phyloP scores from a whole-genome alignment of 2,329 filamentous ascomycete species.

The Cordyceps javanica region DNA sequence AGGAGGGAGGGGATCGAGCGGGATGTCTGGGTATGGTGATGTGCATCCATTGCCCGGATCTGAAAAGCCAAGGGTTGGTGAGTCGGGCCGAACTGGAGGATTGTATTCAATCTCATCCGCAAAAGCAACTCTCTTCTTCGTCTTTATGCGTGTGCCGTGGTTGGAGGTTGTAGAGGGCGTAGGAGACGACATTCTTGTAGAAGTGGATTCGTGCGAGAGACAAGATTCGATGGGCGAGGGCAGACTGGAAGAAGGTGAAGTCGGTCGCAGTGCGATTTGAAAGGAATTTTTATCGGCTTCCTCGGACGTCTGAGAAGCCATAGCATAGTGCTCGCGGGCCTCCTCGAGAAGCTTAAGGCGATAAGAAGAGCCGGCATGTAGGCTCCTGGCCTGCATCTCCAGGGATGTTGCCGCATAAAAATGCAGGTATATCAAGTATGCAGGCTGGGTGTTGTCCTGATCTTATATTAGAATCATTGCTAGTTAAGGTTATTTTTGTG shows the following conservation, averaged over 20 bases:
- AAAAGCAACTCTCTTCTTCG: slow-evolving; percentile 36
- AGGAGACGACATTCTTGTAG: slow-evolving; percentile 41
- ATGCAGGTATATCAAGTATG: slow-evolving; percentile 52
- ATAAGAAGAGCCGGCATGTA: slow-evolving; percentile 39
- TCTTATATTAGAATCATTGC: not conserved
- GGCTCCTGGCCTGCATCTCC: slow-evolving; percentile 47
- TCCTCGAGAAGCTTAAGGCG: slow-evolving; percentile 44
- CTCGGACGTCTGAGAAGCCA: slow-evolving; percentile 41
- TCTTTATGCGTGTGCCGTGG: slow-evolving; percentile 22
- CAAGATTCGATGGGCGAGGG: slow-evolving; percentile 43
- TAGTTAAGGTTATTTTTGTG: not conserved
- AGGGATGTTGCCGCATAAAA: slow-evolving; percentile 57
- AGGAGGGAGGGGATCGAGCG: not conserved
- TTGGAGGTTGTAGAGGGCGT: slow-evolving; percentile 37
- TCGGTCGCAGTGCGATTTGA: slow-evolving; percentile 33
- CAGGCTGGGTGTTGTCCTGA: slow-evolving; percentile 40
- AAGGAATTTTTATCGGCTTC: slow-evolving; percentile 36
- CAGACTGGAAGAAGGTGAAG: slow-evolving; percentile 32
- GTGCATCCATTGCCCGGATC: slow-evolving; percentile 22
- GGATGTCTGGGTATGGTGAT: slow-evolving; percentile 8
- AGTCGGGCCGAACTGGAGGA: slow-evolving; percentile 51
- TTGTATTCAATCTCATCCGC: slow-evolving; percentile 30
- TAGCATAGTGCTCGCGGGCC: slow-evolving; percentile 45
- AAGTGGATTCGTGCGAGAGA: slow-evolving; percentile 37
- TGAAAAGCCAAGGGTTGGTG: slow-evolving; percentile 52